Conservation (phyloP, 306 rosid genomes). For the Coriaria nepalensis region DNA sequence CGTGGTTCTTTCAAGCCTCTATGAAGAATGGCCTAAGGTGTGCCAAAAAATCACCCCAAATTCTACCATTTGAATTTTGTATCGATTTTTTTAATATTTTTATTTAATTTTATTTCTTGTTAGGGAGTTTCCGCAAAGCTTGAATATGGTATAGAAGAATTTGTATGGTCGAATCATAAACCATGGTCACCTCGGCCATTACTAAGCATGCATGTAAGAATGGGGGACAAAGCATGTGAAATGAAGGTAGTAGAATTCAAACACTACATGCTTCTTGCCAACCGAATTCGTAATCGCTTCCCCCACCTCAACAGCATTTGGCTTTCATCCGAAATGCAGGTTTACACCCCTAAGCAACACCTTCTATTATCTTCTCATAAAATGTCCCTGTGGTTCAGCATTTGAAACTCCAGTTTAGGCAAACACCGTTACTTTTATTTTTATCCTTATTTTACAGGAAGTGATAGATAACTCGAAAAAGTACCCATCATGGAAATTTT, state of each 20-base stretch:
- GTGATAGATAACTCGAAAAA: slow-evolving; percentile 44
- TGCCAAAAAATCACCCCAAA: background rate
- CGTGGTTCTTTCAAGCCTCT: slow-evolving; percentile 39
- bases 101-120: background rate
- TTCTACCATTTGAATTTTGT: too few species aligned
- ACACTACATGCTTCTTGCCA: slow-evolving; percentile 62
- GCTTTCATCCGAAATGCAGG: slow-evolving; percentile 91
- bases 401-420: too few species aligned
- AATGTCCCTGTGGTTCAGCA: too few species aligned
- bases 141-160: slow-evolving; percentile 55
- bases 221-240: slow-evolving; percentile 91
- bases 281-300: slow-evolving; percentile 45
- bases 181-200: slow-evolving; percentile 84
- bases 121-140: slow-evolving; percentile 21
- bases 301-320: slow-evolving; percentile 58
- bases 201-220: slow-evolving; percentile 79
- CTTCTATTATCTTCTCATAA: background rate
- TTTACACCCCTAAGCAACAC: background rate
- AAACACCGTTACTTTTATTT: background rate
- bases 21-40: slow-evolving; percentile 61
- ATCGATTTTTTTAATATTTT: too few species aligned
- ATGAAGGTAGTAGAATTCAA: slow-evolving; percentile 71
- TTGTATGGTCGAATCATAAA: slow-evolving; percentile 81
- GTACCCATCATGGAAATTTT: slow-evolving; percentile 50
- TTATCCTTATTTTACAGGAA: slow-evolving; percentile 29